These are phyloP conservation scores for Hericium rajendrae DNA, from an alignment of 768 basidiomycete species.

Conservation along the genomic window DNA sequence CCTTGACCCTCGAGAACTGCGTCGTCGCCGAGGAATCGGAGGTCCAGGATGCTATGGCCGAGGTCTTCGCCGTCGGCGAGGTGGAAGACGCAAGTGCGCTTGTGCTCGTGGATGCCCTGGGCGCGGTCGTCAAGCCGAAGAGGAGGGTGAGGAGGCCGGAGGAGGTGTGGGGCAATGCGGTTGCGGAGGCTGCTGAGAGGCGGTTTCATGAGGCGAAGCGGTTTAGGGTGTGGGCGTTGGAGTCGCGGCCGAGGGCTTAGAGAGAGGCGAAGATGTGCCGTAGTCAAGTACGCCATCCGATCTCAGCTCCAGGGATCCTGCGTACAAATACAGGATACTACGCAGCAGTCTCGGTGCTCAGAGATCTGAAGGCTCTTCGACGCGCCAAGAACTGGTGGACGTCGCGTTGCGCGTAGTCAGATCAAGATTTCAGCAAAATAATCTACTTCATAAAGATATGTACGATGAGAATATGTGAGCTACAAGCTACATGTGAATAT, in stretches of 20 bases:
- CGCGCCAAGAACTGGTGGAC: too few species aligned
- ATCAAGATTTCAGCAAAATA: too few species aligned
- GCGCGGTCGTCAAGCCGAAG: slow-evolving; percentile 13
- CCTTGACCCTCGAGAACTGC: slow-evolving; percentile 69
- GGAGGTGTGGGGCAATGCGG: slow-evolving; percentile 7
- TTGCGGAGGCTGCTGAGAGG: neutral
- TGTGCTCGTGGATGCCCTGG: slow-evolving; percentile 16
- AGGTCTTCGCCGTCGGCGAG: slow-evolving; percentile 22
- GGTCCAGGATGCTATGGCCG: slow-evolving; percentile 52
- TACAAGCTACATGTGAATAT: too few species aligned
- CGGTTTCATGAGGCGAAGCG: neutral
- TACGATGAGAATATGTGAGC: too few species aligned
- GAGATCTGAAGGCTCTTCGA: too few species aligned
- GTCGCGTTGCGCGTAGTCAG: too few species aligned
- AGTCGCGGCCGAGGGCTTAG: neutral
- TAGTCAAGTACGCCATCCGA: too few species aligned
- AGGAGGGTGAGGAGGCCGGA: slow-evolving; percentile 1
- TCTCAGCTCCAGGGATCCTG: too few species aligned
- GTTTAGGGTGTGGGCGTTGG: neutral
- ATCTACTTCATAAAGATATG: too few species aligned
- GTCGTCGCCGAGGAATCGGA: slow-evolving; percentile 77
- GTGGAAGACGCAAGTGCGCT: neutral
- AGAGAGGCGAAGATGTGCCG: too few species aligned
- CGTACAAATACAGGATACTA: too few species aligned
- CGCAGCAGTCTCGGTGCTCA: too few species aligned